These are phyloP conservation scores for Termitomyces heimii DNA, from an alignment of 768 basidiomycete genomes.

Conservation along the genomic window DNA sequence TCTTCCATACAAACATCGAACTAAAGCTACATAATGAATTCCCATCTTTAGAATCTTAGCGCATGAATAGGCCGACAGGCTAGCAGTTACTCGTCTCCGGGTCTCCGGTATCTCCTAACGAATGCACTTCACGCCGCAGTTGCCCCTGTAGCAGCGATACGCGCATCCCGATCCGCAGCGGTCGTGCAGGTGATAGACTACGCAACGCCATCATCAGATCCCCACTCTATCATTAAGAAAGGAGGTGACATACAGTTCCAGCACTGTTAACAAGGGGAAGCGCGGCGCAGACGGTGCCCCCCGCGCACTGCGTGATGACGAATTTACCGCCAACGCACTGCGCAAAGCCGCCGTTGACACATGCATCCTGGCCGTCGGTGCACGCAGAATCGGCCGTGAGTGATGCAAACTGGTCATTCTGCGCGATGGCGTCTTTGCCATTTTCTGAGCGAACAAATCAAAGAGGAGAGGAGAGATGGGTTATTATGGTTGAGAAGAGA, in stretches of 20 bases:
- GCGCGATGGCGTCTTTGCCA: constrained; percentile 14
- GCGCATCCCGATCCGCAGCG: constrained; percentile 12
- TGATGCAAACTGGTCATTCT: constrained; percentile 19
- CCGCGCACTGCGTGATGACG: constrained; percentile 20
- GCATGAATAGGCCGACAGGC: neutral
- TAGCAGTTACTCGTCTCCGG: neutral
- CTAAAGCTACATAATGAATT: neutral
- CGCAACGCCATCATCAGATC: neutral
- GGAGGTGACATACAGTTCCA: constrained; percentile 17
- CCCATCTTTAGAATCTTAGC: neutral
- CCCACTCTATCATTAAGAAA: neutral
- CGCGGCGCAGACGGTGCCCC: constrained; percentile 23
- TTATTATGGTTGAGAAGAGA: too few relatives aligned
- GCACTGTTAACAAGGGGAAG: constrained; percentile 23
- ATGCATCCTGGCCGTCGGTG: constrained; percentile 15
- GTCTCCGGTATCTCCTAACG: neutral
- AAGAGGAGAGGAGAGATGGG: neutral
- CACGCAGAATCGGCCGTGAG: constrained; percentile 20
- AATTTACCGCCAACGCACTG: constrained; percentile 20
- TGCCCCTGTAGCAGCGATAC: constrained; percentile 16
- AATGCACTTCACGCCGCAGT: neutral
- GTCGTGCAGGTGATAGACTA: constrained; percentile 15
- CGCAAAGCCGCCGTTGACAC: constrained; percentile 17
- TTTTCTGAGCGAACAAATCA: constrained; percentile 4
- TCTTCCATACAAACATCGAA: neutral